Base-by-base conservation (phyloP, 345 rosid species). In the Passiflora organensis region DNA sequence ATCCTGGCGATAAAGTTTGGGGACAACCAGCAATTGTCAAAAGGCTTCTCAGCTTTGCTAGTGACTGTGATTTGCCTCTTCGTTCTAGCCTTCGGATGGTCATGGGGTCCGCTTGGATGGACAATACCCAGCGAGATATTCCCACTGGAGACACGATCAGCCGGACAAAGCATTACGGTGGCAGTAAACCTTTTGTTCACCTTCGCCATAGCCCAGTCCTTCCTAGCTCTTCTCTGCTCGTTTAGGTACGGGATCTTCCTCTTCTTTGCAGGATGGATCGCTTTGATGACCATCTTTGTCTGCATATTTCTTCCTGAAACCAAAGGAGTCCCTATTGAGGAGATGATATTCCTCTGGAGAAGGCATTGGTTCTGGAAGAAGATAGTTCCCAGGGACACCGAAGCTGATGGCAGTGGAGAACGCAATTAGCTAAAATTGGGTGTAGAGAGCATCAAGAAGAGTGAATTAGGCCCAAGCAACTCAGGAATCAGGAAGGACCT, bases 71-170 rank as follows among this genome's bases (percentile, higher is more conserved):
- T 88, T 3, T 89, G 99, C 68, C 77, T 86, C 6, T 93, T 93
- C 63, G 99, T 89, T 4, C n/a, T 81, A 9, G 96, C 95, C 0
- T 93, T 93, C 10, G 99, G 95, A 55, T 93, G 91, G 89, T 93
- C 99, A 16, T 93, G 99, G 96, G 99, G 99, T 18, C 94, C 94
- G 0, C 75, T 93, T 0, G 99, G 99, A 0, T 93, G 96, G 95
- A 89, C 96, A 0, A 73, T 93, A 41, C 96, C 99, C 1, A 89
- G 99, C 22, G 99, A 93, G 65, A 80, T 93, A 67, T 93, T 93
- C 48, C 87, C 99, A 1, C 32, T 88, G 37, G 96, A 93, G 68
- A 93, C 75, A 0, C 73, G 99, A 34, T 89, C 96, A 5, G 99
- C 95, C 0, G 96, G 96, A 20, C 99, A 89, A 25, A 75, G 99